phyloP scores from a whole-genome alignment of 768 basidiomycete genomes.

The Termitomyces sp. region DNA sequence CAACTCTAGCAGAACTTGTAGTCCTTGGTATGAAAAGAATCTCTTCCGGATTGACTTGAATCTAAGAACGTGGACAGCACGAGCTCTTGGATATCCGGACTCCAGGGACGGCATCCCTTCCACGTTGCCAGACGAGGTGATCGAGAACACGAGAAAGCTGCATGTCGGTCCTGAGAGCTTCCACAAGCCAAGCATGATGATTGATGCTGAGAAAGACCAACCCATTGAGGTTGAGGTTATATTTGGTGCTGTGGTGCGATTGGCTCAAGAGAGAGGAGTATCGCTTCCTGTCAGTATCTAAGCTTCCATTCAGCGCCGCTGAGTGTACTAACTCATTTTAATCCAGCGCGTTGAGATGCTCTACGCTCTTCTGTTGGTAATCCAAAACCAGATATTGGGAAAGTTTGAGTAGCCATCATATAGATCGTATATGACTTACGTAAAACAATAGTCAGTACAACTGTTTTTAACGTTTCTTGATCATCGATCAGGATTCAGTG shows the following conservation, averaged over 20 bases:
- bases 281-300: conserved; percentile 45
- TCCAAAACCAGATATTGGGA: conserved; percentile 60
- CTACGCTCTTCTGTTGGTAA: conserved; percentile 55
- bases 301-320: not conserved
- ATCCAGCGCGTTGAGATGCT: conserved; percentile 56
- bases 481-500: no score
- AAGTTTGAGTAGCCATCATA: conserved; percentile 17
- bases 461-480: no score
- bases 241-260: conserved; percentile 55
- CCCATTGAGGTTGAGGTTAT: conserved; percentile 71
- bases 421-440: not conserved
- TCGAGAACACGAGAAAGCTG: conserved; percentile 35
- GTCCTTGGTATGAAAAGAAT: conserved; percentile 29
- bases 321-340: not conserved
- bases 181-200: conserved; percentile 60
- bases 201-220: conserved; percentile 49
- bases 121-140: conserved; percentile 32
- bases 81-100: conserved; percentile 21
- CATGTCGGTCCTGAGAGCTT: conserved; percentile 40
- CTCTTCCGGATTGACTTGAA: not conserved
- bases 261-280: conserved; percentile 43
- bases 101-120: conserved; percentile 43
- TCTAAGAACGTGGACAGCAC: conserved; percentile 9
- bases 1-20: conserved; percentile 43
- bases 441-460: not conserved